Base-by-base conservation (phyloP, 2,329 filamentous ascomycete species). In the Fusarium austroafricanum region DNA sequence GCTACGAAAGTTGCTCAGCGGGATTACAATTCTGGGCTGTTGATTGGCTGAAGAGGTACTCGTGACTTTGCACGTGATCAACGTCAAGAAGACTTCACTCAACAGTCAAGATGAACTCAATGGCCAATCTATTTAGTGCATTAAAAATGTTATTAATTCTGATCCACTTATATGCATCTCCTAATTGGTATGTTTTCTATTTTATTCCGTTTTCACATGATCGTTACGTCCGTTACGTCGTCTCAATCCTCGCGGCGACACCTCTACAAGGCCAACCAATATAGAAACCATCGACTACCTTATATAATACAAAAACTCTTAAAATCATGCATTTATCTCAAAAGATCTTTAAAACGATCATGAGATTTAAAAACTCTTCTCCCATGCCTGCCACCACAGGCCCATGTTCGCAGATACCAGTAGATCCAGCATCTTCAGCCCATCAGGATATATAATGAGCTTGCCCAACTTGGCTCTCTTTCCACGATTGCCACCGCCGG, bases 381-480 rank as follows among this genome's bases (percentile, higher is more conserved):
- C 91, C 87, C 94, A 97, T 6, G 92, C 89, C 72, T 90, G 89
- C 94, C 95, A 98, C 93, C 94, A 99, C 17, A 98, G 82, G 2
- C 92, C 93, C 80, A 99, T 87, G 75, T 97, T 97, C 12, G 94
- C 92, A 6, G 95, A 93, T 20, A 99, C 93, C 1, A 97, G 83
- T 60, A 99, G 79, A 82, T 99, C 96, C 73, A 98, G 79, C 95
- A 99, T 98, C 82, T 97, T 97, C 68, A 97, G 81, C 0, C 96
- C 96, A 73, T 97, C 94, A 56, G 95, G 89, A 71, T 94, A 88
- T 37, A 99, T 86, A 51, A 98, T 93, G 51, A 99, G 82, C 79
- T 98, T 99, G 1, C 95, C 96, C 72, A 99, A 82, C 81, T 99
- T 99, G 5, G 93, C 94, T 73, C 92, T 88, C 77, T 92, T 94